Conservation (phyloP, 441 rosid genomes). For the Monsonia emarginata region DNA sequence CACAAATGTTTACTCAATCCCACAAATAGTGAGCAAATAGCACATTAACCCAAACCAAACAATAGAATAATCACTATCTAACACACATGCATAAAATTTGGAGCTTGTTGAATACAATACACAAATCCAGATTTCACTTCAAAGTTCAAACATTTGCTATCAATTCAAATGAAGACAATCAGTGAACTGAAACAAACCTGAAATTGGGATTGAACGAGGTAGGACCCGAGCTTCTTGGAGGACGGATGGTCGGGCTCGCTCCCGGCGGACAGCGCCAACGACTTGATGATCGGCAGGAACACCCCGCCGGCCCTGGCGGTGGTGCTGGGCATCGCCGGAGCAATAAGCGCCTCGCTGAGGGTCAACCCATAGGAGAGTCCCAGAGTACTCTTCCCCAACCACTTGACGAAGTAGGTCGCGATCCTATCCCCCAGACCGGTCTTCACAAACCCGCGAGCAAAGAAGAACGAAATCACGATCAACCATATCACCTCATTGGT, state of each 20-base stretch:
- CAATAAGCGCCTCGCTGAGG: slow-evolving; percentile 74
- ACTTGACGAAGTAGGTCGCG: slow-evolving; percentile 81
- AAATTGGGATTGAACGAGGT: slow-evolving; percentile 63
- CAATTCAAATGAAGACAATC: too few relatives aligned
- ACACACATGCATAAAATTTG: too few relatives aligned
- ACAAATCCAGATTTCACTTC: neutral
- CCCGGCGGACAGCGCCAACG: slow-evolving; percentile 67
- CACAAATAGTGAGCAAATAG: too few relatives aligned
- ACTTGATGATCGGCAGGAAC: slow-evolving; percentile 81
- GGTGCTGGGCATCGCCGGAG: slow-evolving; percentile 94
- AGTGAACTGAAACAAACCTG: slow-evolving; percentile 37
- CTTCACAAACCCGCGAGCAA: slow-evolving; percentile 89
- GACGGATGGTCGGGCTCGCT: slow-evolving; percentile 67
- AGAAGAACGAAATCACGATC: slow-evolving; percentile 88
- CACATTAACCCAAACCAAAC: too few relatives aligned
- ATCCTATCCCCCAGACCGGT: slow-evolving; percentile 87
- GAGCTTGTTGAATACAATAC: neutral
- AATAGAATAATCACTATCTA: too few relatives aligned
- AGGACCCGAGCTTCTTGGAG: slow-evolving; percentile 62
- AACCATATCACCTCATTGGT: slow-evolving; percentile 83
- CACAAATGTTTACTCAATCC: too few relatives aligned
- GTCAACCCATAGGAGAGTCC: slow-evolving; percentile 77
- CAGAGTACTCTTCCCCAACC: slow-evolving; percentile 77
- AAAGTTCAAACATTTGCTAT: too few relatives aligned
- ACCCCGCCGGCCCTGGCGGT: slow-evolving; percentile 96